These are phyloP conservation scores for Colletotrichum somersetense DNA, from an alignment of 2,329 filamentous ascomycete species.

Conservation along the genomic window DNA sequence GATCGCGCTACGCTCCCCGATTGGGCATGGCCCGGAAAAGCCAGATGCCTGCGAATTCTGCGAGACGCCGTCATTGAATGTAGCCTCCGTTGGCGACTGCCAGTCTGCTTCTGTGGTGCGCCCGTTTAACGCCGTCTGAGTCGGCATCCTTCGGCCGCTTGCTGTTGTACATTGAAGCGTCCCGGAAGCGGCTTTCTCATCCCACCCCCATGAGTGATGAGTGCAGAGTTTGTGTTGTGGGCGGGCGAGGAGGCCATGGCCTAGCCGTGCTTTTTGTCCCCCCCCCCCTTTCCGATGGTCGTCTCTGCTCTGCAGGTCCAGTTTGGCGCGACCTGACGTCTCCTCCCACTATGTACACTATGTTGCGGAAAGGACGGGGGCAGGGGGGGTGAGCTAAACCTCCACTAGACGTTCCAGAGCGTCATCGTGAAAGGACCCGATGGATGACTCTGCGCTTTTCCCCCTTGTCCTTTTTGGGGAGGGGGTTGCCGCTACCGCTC, in stretches of 20 bases:
- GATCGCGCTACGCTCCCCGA: conserved; percentile 23
- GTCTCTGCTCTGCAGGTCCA: conserved; percentile 18
- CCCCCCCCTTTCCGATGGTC: neutral
- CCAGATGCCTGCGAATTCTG: conserved; percentile 21
- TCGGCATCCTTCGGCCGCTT: conserved; percentile 26
- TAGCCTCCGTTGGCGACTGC: conserved; percentile 14
- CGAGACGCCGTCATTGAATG: conserved; percentile 35
- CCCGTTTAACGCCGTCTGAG: conserved; percentile 38
- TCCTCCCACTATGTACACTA: neutral
- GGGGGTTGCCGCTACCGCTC: conserved; percentile 27
- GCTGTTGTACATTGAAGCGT: conserved; percentile 5
- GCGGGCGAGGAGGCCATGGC: neutral
- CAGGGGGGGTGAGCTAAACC: conserved; percentile 10
- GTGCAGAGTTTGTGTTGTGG: conserved; percentile 26
- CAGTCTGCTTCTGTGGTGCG: conserved; percentile 23
- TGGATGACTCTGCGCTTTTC: conserved; percentile 17
- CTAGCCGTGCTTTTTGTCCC: neutral
- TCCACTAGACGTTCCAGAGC: conserved; percentile 5
- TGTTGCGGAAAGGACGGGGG: conserved; percentile 18
- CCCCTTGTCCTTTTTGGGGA: neutral
- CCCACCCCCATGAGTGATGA: neutral
- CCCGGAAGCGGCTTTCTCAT: conserved; percentile 38
- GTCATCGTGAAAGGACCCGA: conserved; percentile 33
- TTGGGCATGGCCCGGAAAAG: conserved; percentile 30
- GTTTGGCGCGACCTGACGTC: conserved; percentile 37